Base-by-base conservation (phyloP, 306 rosid genomes). In the Canavalia ensiformis region DNA sequence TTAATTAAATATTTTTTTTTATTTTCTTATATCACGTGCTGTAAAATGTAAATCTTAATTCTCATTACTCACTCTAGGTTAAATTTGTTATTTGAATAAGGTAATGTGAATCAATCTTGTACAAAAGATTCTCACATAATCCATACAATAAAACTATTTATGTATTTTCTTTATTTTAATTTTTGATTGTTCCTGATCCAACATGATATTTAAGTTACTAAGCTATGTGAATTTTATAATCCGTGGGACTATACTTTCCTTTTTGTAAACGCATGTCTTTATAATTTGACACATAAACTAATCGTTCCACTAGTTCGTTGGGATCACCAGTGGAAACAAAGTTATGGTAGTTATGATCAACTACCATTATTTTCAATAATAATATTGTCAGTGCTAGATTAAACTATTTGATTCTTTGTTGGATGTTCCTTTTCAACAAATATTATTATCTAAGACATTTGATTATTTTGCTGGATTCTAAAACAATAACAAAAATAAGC, bases 261-360 rank as follows among this genome's bases (percentile, higher is more conserved):
- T 3, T 52, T 18, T 54, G 50, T 25, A 2, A 73, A 72, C 18
- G 25, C 25, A 18, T 18, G 25, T 18, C 52, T 28, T 55, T 28
- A 28, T 25, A 25, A 41, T 33, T 35, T 72, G 79, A 9, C 6
- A 63, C 62, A 62, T 49, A 25, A 35, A 30, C 35, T 42, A 29
- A 25, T 51, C 42, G 63, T 56, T 68, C 59, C 49, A 42, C 69
- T 56, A 4, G 42, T 78, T 78, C 10, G n/a, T 68, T 78, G 76
- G 82, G 74, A 55, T 57, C 49, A 56, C 3, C 42, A 78, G 47
- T 42, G 57, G 25, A 57, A 47, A 46, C 25, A 28, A 35, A 46
- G 67, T 41, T 45, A 35, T 25, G 52, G 68, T 28, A 58, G 50
- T 79, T 35, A 33, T 18, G 25, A 18, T 44, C 58, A 68, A 78